Evolutionary conservation across 148 eudicot genomes (phyloP), one percentile per base, ranked within the genome.

Genomic region (Selenicereus undatus): DNA sequence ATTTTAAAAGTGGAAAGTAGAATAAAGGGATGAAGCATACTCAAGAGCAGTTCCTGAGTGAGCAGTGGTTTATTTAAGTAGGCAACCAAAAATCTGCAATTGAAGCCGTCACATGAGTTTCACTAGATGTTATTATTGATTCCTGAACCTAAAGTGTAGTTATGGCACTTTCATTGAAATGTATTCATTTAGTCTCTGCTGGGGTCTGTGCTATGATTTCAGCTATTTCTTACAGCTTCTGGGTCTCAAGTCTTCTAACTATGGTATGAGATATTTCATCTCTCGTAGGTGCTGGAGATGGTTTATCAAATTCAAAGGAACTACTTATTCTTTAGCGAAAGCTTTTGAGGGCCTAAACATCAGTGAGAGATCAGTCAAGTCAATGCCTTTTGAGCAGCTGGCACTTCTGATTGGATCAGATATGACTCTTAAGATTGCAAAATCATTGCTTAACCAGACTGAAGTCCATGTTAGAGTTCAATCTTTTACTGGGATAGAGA

Each of bases 271-370:
- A 35, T 64, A 24, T 71, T 45, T 62, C 62, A 51, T 82, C 60
- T 66, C 71, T 68, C 79, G 51, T 82, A 94, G 98, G 87, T 91
- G 89, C 81, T 96, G 99, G 99, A 93, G 90, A 82, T 83, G 68
- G 87, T n/a, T n/a, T n/a, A n/a, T n/a, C n/a, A n/a, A n/a, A n/a
- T n/a, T n/a, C n/a, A n/a, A n/a, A n/a, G n/a, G n/a, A n/a, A n/a
- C n/a, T n/a, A n/a, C n/a, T n/a, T n/a, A n/a, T n/a, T n/a, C n/a
- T n/a, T n/a, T n/a, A n/a, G n/a, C n/a, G n/a, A n/a, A n/a, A n/a
- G n/a, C n/a, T n/a, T n/a, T n/a, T n/a, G n/a, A n/a, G n/a, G n/a
- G n/a, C n/a, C n/a, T n/a, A n/a, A n/a, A n/a, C n/a, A n/a, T n/a
- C n/a, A n/a, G n/a, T n/a, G n/a, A n/a, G n/a, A n/a, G n/a, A n/a